These are phyloP conservation scores for Diversispora epigaea DNA, from an alignment of 192 early-diverging fungal species.

Conservation along the genomic window DNA sequence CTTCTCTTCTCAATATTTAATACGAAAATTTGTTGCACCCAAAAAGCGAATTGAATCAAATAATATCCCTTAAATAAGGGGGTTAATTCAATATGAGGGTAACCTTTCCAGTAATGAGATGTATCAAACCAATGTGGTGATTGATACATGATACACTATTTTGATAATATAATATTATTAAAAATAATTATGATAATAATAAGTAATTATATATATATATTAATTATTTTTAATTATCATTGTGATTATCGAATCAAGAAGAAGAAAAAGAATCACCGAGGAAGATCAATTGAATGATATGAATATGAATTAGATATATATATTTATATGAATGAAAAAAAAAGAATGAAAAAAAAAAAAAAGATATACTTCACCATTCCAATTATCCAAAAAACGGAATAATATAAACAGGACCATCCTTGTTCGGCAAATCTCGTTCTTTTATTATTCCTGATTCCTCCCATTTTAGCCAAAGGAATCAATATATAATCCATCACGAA, in stretches of 20 bases:
- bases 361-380: constrained; percentile 53
- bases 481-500: constrained; percentile 54
- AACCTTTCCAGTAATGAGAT: constrained; percentile 64
- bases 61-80: constrained; percentile 70
- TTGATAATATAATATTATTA: not conserved
- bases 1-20: constrained; percentile 70
- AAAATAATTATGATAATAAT: not conserved
- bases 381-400: constrained; percentile 56
- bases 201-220: not conserved
- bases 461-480: constrained; percentile 42
- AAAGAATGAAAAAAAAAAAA: constrained; percentile 36
- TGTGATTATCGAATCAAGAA: not conserved
- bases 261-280: not conserved
- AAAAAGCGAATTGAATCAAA: constrained; percentile 72
- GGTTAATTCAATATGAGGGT: constrained; percentile 63
- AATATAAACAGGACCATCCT: constrained; percentile 68
- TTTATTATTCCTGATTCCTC: constrained; percentile 39
- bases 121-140: constrained; percentile 74
- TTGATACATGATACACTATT: constrained; percentile 64
- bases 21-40: constrained; percentile 78
- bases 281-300: too few species aligned
- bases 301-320: too few species aligned
- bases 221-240: not conserved
- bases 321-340: too few species aligned
- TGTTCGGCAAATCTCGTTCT: constrained; percentile 71